phyloP scores from a whole-genome alignment of 2,329 filamentous ascomycete genomes.

The Hymenoscyphus fructigenus region DNA sequence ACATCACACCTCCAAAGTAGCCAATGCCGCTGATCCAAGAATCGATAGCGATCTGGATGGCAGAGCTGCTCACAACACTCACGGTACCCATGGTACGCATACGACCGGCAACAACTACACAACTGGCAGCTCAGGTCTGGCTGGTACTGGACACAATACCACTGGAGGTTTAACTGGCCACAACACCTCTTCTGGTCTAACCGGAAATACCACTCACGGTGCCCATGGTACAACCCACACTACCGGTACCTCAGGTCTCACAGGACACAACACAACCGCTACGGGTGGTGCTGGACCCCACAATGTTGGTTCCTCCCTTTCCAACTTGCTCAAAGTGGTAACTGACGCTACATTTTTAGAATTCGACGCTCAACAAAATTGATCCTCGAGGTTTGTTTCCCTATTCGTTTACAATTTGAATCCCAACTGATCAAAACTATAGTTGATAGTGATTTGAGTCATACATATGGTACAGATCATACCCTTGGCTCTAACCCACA shows the following conservation, averaged over 20 bases:
- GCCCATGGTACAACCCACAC: not conserved
- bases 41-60: slow-evolving; percentile 49
- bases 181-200: not conserved
- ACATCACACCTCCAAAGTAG: slow-evolving; percentile 27
- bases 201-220: too few species aligned
- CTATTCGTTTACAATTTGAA: too few species aligned
- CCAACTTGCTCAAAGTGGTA: too few species aligned
- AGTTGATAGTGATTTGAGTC: not conserved
- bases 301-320: too few species aligned
- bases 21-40: slow-evolving; percentile 51
- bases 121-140: slow-evolving; percentile 17
- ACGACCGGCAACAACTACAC: not conserved
- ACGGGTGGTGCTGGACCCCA: too few species aligned
- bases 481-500: too few species aligned
- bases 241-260: not conserved
- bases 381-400: not conserved
- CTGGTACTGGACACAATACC: not conserved
- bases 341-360: too few species aligned
- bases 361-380: too few species aligned
- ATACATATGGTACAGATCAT: not conserved
- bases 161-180: slow-evolving; percentile 9
- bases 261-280: too few species aligned
- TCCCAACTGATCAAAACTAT: too few species aligned
- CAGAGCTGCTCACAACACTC: slow-evolving; percentile 13
- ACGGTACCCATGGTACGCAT: slow-evolving; percentile 13